phyloP scores from a whole-genome alignment of 148 eudicot genomes.

The Rhododendron williamsianum region DNA sequence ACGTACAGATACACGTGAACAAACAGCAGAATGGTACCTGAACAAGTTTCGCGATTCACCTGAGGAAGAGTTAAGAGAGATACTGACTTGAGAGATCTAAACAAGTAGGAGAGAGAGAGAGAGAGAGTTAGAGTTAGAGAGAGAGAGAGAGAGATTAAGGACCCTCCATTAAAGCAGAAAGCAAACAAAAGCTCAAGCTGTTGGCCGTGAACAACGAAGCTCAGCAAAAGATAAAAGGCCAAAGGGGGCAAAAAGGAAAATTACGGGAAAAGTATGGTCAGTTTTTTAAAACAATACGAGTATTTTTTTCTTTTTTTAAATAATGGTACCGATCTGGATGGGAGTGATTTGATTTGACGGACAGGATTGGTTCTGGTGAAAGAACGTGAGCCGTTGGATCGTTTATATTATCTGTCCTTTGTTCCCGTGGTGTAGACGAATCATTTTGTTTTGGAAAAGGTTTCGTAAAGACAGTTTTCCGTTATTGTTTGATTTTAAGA shows the following conservation, averaged over 20 bases:
- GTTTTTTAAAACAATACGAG: not conserved
- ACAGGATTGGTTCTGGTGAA: not conserved
- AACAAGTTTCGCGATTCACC: not conserved
- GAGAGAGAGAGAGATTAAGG: constrained; percentile 45
- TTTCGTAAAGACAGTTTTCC: not conserved
- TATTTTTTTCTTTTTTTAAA: not conserved
- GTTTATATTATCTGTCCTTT: not conserved
- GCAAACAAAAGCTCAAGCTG: constrained; percentile 33
- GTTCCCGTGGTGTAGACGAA: not conserved
- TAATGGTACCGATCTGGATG: not conserved
- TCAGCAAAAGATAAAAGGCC: constrained; percentile 19
- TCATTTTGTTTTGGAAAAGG: constrained; percentile 2
- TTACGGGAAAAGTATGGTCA: constrained; percentile 9
- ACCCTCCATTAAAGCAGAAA: constrained; percentile 54
- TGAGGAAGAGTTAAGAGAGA: not conserved
- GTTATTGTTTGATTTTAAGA: not conserved
- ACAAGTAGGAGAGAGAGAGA: not conserved
- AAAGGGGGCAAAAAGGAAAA: constrained; percentile 14
- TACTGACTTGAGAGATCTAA: not conserved
- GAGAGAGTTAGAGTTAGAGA: constrained; percentile 13
- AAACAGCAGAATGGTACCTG: not conserved
- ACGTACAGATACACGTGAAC: no score
- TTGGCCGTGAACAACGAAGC: constrained; percentile 23
- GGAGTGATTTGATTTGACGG: constrained; percentile 19
- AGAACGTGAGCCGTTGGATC: constrained; percentile 23